phyloP scores from a whole-genome alignment of 1,284 basidiomycete genomes.

The Cryptococcus sp. region DNA sequence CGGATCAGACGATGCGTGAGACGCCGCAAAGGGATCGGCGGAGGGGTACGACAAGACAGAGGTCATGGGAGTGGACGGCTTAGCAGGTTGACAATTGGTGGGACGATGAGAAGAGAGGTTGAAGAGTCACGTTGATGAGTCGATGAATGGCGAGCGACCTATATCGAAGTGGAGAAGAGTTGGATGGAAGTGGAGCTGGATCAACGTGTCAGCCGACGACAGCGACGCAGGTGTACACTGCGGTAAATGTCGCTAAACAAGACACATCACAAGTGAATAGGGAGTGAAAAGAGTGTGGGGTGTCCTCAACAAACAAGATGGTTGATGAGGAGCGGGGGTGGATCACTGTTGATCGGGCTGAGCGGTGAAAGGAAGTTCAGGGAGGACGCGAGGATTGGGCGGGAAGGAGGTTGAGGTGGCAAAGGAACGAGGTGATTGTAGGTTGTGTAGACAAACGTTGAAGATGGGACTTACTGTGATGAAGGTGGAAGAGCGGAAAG shows the following conservation, averaged over 20 bases:
- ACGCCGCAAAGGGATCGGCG: slow-evolving; percentile 38
- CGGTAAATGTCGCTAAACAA: background rate
- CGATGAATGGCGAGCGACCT: too few species aligned
- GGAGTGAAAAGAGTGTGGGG: background rate
- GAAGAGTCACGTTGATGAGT: too few species aligned
- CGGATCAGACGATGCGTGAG: slow-evolving; percentile 8
- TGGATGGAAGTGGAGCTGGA: background rate
- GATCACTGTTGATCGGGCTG: background rate
- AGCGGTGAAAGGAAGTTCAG: slow-evolving; percentile 59
- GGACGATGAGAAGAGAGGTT: too few species aligned
- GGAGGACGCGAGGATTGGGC: slow-evolving; percentile 37
- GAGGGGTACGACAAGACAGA: slow-evolving; percentile 35
- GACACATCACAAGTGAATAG: background rate
- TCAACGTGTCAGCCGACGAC: background rate
- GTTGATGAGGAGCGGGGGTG: background rate
- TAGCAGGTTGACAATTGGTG: too few species aligned
- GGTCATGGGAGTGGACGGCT: slow-evolving; percentile 28
- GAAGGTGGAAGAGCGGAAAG: too few species aligned
- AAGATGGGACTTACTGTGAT: too few species aligned
- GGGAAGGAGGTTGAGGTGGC: slow-evolving; percentile 6
- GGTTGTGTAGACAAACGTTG: slow-evolving; percentile 22
- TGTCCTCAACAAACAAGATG: background rate
- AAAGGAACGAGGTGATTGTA: slow-evolving; percentile 16
- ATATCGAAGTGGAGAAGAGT: too few species aligned
- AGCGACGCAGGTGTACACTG: slow-evolving; percentile 1